Evolutionary conservation across 2,329 filamentous ascomycete genomes (phyloP).

Genomic region (Cladosporium cucumerinum): DNA sequence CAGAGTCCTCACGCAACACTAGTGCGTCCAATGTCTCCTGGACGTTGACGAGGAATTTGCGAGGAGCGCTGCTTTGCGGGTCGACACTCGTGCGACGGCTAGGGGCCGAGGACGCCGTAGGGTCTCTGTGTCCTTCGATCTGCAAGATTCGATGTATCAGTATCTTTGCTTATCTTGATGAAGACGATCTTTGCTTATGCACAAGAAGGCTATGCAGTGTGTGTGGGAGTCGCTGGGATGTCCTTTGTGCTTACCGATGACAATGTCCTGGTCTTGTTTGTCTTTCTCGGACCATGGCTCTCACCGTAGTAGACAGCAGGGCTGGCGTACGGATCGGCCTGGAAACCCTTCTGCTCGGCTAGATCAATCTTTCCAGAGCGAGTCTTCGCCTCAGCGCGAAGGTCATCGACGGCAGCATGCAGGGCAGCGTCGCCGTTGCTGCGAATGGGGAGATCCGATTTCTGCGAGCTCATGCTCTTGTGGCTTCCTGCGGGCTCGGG

Average conservation of each 20-base stretch:
- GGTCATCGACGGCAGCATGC: conserved; percentile 12
- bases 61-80: conserved; percentile 65
- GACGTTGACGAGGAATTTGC: conserved; percentile 83
- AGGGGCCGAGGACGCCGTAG: conserved; percentile 19
- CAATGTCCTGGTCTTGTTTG: conserved; percentile 51
- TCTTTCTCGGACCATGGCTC: conserved; percentile 46
- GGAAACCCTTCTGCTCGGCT: conserved; percentile 22
- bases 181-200: conserved; percentile 8
- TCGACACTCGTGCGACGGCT: conserved; percentile 69
- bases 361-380: conserved; percentile 19
- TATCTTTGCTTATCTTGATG: not conserved
- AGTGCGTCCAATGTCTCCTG: conserved; percentile 77
- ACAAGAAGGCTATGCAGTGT: conserved; percentile 16
- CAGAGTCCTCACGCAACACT: conserved; percentile 83
- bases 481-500: not conserved
- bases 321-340: conserved; percentile 55
- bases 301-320: conserved; percentile 60
- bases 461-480: conserved; percentile 36
- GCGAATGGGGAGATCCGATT: conserved; percentile 29
- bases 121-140: conserved; percentile 21
- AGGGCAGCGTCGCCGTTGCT: conserved; percentile 8
- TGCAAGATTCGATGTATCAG: not conserved
- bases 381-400: conserved; percentile 16
- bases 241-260: conserved; percentile 48
- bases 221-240: not conserved